Evolutionary conservation across 1,284 basidiomycete genomes (phyloP), one percentile per base, ranked within the genome.

Genomic region (Cryptococcus sp.): DNA sequence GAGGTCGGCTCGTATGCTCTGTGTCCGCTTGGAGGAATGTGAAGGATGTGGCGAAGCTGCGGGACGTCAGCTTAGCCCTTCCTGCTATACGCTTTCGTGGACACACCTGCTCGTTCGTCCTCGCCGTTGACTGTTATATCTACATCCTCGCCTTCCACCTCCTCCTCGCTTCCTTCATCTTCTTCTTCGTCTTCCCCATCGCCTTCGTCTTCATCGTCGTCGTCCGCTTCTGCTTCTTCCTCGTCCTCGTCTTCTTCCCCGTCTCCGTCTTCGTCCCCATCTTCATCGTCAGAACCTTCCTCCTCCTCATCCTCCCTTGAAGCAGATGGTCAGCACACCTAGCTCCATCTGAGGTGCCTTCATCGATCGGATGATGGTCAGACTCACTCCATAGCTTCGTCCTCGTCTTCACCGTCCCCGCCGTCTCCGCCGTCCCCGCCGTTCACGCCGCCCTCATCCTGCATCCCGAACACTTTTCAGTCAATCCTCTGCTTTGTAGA

Each of bases 81-180:
- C 6, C 16, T n/a, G 7, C 18, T 4, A 3, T 13, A 44, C 6
- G 11, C 21, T n/a, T 15, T 9, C n/a, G n/a, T n/a, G n/a, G n/a
- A 46, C 46, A 50, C 38, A 57, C 53, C 52, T 38, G 48, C 51
- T 21, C 60, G 59, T 37, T 62, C 67, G 15, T 60, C 61, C 18
- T 56, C 58, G 20, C 52, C 63, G 18, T 60, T 58, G 28, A 9
- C 57, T 60, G 28, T 50, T 43, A 54, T 51, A 12, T 18, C 33
- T 4, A 54, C 61, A 7, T 61, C 65, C 20, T 62, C 66, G 37
- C 59, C 64, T 7, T 61, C 63, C 1, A 37, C 56, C 21, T 67
- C 61, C 3, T 53, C 66, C 4, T 63, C 62, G 15, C 48, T 55
- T n/a, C 59, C 64, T 20, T 63, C 64, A 8, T 64, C 64, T 5